Conservation (phyloP, 2,329 filamentous ascomycete genomes). For the Apiospora pterosperma region DNA sequence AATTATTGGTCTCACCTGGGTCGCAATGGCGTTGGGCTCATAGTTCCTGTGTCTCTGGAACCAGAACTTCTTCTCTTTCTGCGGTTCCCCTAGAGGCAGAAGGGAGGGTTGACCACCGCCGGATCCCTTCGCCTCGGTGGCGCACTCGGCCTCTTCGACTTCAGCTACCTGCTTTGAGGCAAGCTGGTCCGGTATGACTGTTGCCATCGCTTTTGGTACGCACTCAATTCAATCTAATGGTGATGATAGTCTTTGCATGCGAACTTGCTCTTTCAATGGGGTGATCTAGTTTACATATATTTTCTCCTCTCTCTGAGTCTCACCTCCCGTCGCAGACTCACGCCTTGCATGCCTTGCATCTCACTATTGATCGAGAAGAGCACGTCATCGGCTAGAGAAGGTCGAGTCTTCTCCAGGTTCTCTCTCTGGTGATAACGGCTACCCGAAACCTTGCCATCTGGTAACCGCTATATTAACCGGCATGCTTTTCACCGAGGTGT, state of each 20-base stretch:
- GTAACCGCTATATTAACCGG: neutral
- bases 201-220: conserved; percentile 16
- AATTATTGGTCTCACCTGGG: conserved; percentile 16
- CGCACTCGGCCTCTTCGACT: conserved; percentile 15
- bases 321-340: neutral
- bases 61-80: conserved; percentile 28
- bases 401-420: neutral
- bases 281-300: neutral
- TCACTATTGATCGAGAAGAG: neutral
- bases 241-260: neutral
- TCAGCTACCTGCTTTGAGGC: conserved; percentile 11
- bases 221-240: neutral
- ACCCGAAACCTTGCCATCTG: neutral
- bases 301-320: neutral
- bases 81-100: conserved; percentile 20
- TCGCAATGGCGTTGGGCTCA: conserved; percentile 21
- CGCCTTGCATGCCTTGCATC: neutral
- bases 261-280: neutral
- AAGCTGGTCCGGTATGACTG: conserved; percentile 16
- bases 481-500: neutral
- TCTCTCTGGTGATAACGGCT: neutral
- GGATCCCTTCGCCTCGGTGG: conserved; percentile 11
- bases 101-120: conserved; percentile 7
- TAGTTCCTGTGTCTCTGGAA: conserved; percentile 26
- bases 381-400: neutral